These are phyloP conservation scores for Dorcoceras hygrometricum DNA, from an alignment of 257 asterid species.

Conservation along the genomic window DNA sequence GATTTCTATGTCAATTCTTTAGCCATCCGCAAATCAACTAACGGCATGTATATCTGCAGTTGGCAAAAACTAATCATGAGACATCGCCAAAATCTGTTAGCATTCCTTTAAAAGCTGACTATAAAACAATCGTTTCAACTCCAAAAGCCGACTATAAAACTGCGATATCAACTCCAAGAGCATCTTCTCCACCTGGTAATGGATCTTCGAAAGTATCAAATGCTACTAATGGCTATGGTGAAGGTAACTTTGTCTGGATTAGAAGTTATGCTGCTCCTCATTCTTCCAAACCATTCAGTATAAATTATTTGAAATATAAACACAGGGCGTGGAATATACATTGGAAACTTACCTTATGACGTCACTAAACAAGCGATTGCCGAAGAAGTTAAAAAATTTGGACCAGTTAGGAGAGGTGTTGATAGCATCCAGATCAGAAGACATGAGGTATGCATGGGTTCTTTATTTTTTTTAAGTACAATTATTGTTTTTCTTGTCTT, in stretches of 20 bases:
- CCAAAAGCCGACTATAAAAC: slow-evolving; percentile 13
- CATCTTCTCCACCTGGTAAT: slow-evolving; percentile 18
- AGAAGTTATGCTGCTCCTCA: neutral
- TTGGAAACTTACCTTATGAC: slow-evolving; percentile 48
- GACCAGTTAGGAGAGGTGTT: slow-evolving; percentile 33
- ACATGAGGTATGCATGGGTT: slow-evolving; percentile 33
- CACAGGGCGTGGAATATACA: slow-evolving; percentile 42
- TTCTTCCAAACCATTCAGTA: neutral
- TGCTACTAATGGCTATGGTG: slow-evolving; percentile 10
- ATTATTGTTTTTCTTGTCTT: neutral
- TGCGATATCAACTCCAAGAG: slow-evolving; percentile 10
- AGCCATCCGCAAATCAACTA: neutral
- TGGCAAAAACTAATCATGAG: slow-evolving; percentile 35
- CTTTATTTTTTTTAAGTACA: neutral
- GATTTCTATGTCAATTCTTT: slow-evolving; percentile 17
- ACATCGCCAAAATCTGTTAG: slow-evolving; percentile 28
- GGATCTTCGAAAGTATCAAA: slow-evolving; percentile 20
- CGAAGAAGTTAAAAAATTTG: slow-evolving; percentile 45
- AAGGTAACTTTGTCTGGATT: slow-evolving; percentile 26
- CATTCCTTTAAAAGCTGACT: slow-evolving; percentile 20
- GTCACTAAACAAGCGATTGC: slow-evolving; percentile 43
- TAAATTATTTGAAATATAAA: slow-evolving; percentile 2
- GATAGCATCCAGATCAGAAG: slow-evolving; percentile 44
- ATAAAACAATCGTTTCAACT: slow-evolving; percentile 19
- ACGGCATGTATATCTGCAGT: slow-evolving; percentile 27